Evolutionary conservation across 345 rosid species (phyloP).

Genomic region (Mallotus nudiflorus): DNA sequence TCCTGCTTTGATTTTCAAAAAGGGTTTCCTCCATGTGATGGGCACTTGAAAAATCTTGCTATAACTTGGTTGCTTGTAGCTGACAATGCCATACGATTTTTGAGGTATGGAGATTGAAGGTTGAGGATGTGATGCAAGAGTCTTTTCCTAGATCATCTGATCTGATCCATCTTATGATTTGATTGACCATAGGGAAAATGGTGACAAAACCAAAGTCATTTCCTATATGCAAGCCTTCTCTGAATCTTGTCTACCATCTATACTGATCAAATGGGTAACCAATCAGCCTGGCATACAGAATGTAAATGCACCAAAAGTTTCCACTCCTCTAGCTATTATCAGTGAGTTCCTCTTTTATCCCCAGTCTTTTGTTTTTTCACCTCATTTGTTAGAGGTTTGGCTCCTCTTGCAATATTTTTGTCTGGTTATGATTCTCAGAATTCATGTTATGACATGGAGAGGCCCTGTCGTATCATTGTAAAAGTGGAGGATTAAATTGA

Average conservation of each 20-base stretch:
- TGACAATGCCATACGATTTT: constrained; percentile 42
- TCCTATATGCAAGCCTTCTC: constrained; percentile 49
- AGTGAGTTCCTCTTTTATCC: constrained; percentile 49
- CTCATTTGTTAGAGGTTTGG: constrained; percentile 9
- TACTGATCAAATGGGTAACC: constrained; percentile 56
- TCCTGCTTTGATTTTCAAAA: constrained; percentile 44
- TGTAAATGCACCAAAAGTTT: constrained; percentile 32
- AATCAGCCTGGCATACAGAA: constrained; percentile 43
- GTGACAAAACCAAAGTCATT: constrained; percentile 42
- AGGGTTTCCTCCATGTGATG: constrained; percentile 30
- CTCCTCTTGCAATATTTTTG: constrained; percentile 12
- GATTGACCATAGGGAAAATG: constrained; percentile 48
- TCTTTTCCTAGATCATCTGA: constrained; percentile 14
- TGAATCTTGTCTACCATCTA: constrained; percentile 42
- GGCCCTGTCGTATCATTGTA: constrained; percentile 17
- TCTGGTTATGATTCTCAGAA: constrained; percentile 28
- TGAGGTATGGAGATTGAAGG: constrained; percentile 42
- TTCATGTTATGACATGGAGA: constrained; percentile 22
- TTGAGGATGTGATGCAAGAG: constrained; percentile 4
- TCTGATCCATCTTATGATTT: constrained; percentile 25
- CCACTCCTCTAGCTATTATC: constrained; percentile 52
- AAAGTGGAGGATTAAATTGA: constrained; percentile 27
- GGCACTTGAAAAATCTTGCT: constrained; percentile 51
- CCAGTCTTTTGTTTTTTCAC: constrained; percentile 11
- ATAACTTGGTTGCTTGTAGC: constrained; percentile 58